These are phyloP conservation scores for Evernia prunastri DNA, from an alignment of 495 filamentous ascomycete species.

Conservation along the genomic window DNA sequence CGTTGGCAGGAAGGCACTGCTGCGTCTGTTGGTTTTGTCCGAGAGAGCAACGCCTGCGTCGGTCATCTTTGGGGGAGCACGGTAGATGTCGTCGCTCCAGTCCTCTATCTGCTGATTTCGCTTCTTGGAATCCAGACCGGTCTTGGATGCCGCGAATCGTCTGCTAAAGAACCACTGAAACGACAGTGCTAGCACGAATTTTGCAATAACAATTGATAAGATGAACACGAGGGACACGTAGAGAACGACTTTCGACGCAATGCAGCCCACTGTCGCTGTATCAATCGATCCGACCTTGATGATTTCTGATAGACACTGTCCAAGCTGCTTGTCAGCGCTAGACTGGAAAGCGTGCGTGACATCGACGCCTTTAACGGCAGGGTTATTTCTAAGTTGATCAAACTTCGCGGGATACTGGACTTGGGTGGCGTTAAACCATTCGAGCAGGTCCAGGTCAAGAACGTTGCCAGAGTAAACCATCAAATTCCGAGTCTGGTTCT, in stretches of 20 bases:
- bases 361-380: slow-evolving; percentile 75
- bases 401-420: slow-evolving; percentile 75
- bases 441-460: slow-evolving; percentile 81
- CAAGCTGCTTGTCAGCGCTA: slow-evolving; percentile 67
- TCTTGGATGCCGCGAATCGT: slow-evolving; percentile 70
- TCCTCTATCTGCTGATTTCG: slow-evolving; percentile 94
- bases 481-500: slow-evolving; percentile 79
- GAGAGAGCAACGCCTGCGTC: slow-evolving; percentile 57
- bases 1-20: slow-evolving; percentile 70
- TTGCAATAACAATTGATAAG: slow-evolving; percentile 75
- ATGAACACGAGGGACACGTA: slow-evolving; percentile 94
- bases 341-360: slow-evolving; percentile 81
- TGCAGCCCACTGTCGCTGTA: slow-evolving; percentile 93
- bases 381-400: slow-evolving; percentile 70
- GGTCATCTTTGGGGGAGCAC: slow-evolving; percentile 70
- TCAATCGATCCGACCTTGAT: slow-evolving; percentile 94
- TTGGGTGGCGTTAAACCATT: slow-evolving; percentile 82
- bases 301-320: slow-evolving; percentile 81
- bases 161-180: slow-evolving; percentile 94
- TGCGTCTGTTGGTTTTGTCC: slow-evolving; percentile 72
- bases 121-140: slow-evolving; percentile 62
- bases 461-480: slow-evolving; percentile 92
- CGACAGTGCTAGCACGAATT: slow-evolving; percentile 81
- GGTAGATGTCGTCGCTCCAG: slow-evolving; percentile 96
- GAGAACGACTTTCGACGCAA: slow-evolving; percentile 93